Percentiles rank a stretch among this genome's conserved stretches.
phyloP scores from a whole-genome alignment of 2,329 filamentous ascomycete species.

The Phyllosticta citrichinensis region DNA sequence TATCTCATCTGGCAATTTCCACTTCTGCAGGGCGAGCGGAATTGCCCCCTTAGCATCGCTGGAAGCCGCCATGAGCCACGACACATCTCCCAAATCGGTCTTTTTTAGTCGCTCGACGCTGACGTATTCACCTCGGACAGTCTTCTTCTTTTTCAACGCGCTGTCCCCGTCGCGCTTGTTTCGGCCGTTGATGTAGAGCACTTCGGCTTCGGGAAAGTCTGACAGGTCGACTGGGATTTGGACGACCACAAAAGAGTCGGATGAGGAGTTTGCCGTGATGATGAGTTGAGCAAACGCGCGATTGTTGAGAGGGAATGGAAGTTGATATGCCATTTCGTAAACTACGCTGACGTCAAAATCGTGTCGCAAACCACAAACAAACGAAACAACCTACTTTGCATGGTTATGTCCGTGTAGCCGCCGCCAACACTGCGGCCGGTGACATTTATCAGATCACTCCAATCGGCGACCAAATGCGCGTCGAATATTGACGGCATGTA shows the following conservation, averaged over 20 bases:
- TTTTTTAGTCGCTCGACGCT: constrained; percentile 52
- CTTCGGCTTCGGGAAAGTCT: constrained; percentile 19
- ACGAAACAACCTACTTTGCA: constrained; percentile 24
- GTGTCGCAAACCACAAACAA: not conserved
- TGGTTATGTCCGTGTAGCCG: constrained; percentile 23
- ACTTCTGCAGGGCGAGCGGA: constrained; percentile 56
- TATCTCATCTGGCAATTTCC: constrained; percentile 51
- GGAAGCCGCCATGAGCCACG: constrained; percentile 72
- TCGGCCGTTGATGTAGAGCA: constrained; percentile 20
- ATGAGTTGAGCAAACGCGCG: constrained; percentile 60
- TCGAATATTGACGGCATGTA: constrained; percentile 50
- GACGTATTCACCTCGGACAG: constrained; percentile 51
- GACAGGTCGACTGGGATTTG: constrained; percentile 28
- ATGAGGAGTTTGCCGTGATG: constrained; percentile 33
- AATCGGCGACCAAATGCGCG: constrained; percentile 34
- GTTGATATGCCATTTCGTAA: constrained; percentile 56
- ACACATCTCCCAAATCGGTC: constrained; percentile 31
- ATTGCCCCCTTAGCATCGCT: constrained; percentile 59
- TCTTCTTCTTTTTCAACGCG: constrained; percentile 23
- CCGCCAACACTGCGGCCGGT: constrained; percentile 17
- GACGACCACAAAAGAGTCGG: constrained; percentile 22
- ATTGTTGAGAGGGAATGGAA: constrained; percentile 50
- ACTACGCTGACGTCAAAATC: constrained; percentile 21
- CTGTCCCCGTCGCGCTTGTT: constrained; percentile 10
- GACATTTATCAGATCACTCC: constrained; percentile 19